Base-by-base conservation (phyloP, 169 alveolate genomes). In the Plasmodium reichenowi region DNA sequence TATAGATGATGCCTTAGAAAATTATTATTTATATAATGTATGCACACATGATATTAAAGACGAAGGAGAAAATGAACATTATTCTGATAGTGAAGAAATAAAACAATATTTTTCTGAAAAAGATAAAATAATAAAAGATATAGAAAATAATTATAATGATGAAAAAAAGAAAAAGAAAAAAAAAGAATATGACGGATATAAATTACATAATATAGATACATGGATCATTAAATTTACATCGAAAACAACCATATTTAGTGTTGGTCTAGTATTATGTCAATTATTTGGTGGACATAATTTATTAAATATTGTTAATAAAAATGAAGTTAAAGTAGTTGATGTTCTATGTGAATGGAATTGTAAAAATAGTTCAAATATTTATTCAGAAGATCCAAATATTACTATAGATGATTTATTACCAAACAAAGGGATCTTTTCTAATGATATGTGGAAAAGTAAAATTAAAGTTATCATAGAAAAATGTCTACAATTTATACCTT, bases 301-400 rank as follows among this genome's bases (percentile, higher is more conserved):
- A 45, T 32, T 93, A 38, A 86, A 86, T 38, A 89, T 93, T 1
- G 94, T 85, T 32, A 78, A 72, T 26, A 91, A 75, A 47, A 85
- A 93, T 60, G 95, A 93, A 74, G 93, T 93, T 4, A 72, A 74
- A 32, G 95, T 89, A 26, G 90, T 93, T 38, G 95, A 93, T 71
- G 72, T 83, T n/a, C 70, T 93, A 7, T 93, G 95, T 62, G 95
- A 93, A 71, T 93, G 95, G 95, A 93, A 93, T 48, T 93, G 89
- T 48, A 74, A 88, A 29, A 83, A 72, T 24, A 72, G 73, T 50
- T 58, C 76, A 4, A 93, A 93, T 54, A 56, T 93, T 17, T 72
- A 89, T 13, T 72, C 87, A 20, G 89, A 86, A 22, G 87, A 68
- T 17, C 26, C 50, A 54, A 93, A 93, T 62, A 13, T 89, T 24